Conservation (phyloP, 495 filamentous ascomycete genomes). For the Penicillium alfredii region DNA sequence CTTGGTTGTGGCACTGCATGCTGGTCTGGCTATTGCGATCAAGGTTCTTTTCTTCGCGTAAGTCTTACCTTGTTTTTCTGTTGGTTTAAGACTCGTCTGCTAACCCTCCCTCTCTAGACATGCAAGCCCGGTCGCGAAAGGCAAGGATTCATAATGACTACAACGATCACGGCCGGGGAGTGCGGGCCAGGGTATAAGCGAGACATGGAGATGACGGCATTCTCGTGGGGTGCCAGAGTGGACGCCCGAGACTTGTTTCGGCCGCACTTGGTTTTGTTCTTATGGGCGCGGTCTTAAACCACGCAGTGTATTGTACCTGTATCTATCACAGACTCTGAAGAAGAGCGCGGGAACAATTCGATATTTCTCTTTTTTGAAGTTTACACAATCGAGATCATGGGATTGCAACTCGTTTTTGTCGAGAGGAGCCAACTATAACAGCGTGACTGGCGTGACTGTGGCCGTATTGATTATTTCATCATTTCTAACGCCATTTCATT, state of each 20-base stretch:
- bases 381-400: constrained; percentile 38
- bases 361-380: constrained; percentile 23
- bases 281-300: constrained; percentile 6
- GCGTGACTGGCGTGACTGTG: constrained; percentile 29
- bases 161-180: constrained; percentile 19
- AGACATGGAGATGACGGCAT: constrained; percentile 8
- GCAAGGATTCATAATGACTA: constrained; percentile 38
- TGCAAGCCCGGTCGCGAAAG: constrained; percentile 58
- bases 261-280: constrained; percentile 16
- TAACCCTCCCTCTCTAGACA: constrained; percentile 36
- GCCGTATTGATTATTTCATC: constrained; percentile 40
- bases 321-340: constrained; percentile 6
- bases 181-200: too few relatives aligned
- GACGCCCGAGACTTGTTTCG: too few relatives aligned
- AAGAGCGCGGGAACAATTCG: constrained; percentile 13
- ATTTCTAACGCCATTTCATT: constrained; percentile 45
- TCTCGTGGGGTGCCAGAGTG: too few relatives aligned
- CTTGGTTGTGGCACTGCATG: constrained; percentile 76
- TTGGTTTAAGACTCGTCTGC: constrained; percentile 4
- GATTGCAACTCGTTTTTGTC: constrained; percentile 36
- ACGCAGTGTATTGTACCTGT: constrained; percentile 20
- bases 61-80: constrained; percentile 16
- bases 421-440: constrained; percentile 40
- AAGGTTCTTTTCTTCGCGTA: constrained; percentile 94
- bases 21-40: constrained; percentile 83